Evolutionary conservation across 73 alveolate species (phyloP), one percentile per base, ranked within the genome.

Genomic region (Halteria grandinella): DNA sequence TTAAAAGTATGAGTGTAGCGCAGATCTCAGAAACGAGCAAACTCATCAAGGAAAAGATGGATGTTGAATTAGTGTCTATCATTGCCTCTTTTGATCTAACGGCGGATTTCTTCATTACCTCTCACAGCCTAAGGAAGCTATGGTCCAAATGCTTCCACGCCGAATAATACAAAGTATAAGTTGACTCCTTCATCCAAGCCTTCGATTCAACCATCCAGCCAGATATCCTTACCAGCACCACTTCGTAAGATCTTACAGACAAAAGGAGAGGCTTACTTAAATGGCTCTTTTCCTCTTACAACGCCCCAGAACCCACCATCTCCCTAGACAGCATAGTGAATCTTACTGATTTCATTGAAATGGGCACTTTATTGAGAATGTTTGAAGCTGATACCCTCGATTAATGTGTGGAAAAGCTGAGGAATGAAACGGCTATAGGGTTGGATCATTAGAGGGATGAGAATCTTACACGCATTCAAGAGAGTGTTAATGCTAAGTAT

Each of bases 1-100:
- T 71, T 10, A 57, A 59, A 24, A 75, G 53, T 7, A 34, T 58
- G 34, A 58, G 71, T 36, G 79, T 75, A 27, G 66, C 57, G 48
- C 79, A 75, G 28, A 75, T 75, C 14, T 28, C 62, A 8, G 87
- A 75, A 34, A 41, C 66, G 1, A 36, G 70, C 27, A 75, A 75
- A 59, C 40, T 58, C 33, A 37, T 75, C 10, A 75, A 62, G 44
- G 87, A 75, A 28, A 75, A 75, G 31, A 75, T 75, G 50, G 71
- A 53, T 32, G 12, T 8, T 41, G 79, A 75, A 32, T 34, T 75
- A 10, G 10, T 7, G 23, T n/a, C 23, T 11, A 36, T 62, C 10
- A 20, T 75, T 18, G 59, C 41, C 24, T 27, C 12, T 14, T 17
- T 41, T 47, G 72, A 75, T 43, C 12, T 75, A 6, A 75, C 31